Conservation (phyloP, 2,329 filamentous ascomycete genomes). For the Penicillium sp. region DNA sequence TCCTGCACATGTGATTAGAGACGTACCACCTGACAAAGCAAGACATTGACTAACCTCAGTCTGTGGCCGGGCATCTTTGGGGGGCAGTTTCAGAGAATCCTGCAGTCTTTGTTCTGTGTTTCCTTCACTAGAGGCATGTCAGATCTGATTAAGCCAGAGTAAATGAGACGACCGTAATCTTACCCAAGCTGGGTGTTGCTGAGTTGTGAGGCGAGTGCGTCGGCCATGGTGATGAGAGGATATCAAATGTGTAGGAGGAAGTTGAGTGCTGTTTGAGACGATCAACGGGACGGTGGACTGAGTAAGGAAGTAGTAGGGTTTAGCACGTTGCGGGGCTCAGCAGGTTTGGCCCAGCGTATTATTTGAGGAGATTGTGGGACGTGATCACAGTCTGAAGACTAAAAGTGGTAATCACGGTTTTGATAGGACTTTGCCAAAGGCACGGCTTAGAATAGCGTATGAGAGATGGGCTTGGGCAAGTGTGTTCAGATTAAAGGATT, state of each 20-base stretch:
- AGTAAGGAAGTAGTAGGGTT: neutral
- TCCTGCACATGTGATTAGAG: slow-evolving; percentile 54
- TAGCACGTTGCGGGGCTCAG: neutral
- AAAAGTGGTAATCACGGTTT: neutral
- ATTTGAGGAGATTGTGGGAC: neutral
- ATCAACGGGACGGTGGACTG: neutral
- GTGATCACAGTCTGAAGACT: neutral
- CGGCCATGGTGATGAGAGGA: slow-evolving; percentile 35
- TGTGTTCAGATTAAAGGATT: slow-evolving; percentile 3
- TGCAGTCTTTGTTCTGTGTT: slow-evolving; percentile 42
- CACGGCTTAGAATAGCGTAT: neutral
- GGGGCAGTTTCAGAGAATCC: slow-evolving; percentile 43
- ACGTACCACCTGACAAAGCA: slow-evolving; percentile 6
- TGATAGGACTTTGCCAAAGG: neutral
- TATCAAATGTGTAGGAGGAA: slow-evolving; percentile 6
- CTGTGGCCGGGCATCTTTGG: slow-evolving; percentile 47
- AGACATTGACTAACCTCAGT: slow-evolving; percentile 40
- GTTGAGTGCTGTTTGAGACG: neutral
- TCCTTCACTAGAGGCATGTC: slow-evolving; percentile 32
- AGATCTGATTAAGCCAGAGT: slow-evolving; percentile 6
- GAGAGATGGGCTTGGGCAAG: neutral
- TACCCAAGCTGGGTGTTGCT: slow-evolving; percentile 43
- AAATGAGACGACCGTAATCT: slow-evolving; percentile 8
- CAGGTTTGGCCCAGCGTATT: neutral
- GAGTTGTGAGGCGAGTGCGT: slow-evolving; percentile 44